Evolutionary conservation across 228 moss, liverwort and hornwort species (phyloP).

Genomic region (Sphagnum fallax): DNA sequence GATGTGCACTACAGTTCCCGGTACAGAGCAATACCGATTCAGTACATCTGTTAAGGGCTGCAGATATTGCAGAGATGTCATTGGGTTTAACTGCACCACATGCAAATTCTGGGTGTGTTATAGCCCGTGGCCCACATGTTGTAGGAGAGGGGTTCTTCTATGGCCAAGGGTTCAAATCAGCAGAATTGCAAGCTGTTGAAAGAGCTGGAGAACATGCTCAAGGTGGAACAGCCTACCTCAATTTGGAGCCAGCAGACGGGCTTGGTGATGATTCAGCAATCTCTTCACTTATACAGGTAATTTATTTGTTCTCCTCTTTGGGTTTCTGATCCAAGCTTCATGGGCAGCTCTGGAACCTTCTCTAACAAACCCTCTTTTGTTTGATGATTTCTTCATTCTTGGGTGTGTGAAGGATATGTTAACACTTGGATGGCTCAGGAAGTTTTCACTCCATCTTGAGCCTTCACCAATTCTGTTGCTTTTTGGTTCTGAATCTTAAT

Average conservation of each 20-base stretch:
- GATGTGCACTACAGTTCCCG: not conserved
- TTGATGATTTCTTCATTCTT: too few species aligned
- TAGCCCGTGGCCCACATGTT: conserved; percentile 66
- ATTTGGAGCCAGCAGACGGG: conserved; percentile 89
- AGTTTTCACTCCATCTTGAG: not conserved
- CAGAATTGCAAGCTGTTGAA: conserved; percentile 84
- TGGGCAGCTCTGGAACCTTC: too few species aligned
- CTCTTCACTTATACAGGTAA: conserved; percentile 52
- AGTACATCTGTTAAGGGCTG: conserved; percentile 63
- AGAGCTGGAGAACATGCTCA: conserved; percentile 60
- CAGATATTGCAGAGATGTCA: conserved; percentile 62
- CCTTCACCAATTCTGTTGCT: not conserved
- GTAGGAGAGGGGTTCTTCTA: conserved; percentile 74
- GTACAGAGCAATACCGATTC: conserved; percentile 15
- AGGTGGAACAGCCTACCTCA: conserved; percentile 79
- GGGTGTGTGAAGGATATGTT: too few species aligned
- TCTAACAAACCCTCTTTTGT: too few species aligned
- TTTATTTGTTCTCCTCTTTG: not conserved
- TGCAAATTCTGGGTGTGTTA: conserved; percentile 82
- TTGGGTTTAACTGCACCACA: conserved; percentile 74
- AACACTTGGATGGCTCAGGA: too few species aligned
- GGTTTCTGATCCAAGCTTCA: too few species aligned
- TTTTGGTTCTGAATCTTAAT: not conserved
- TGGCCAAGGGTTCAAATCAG: conserved; percentile 69
- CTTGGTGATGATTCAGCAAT: conserved; percentile 86